Conservation (phyloP, 257 asterid species). For the Nicotiana benthamiana region DNA sequence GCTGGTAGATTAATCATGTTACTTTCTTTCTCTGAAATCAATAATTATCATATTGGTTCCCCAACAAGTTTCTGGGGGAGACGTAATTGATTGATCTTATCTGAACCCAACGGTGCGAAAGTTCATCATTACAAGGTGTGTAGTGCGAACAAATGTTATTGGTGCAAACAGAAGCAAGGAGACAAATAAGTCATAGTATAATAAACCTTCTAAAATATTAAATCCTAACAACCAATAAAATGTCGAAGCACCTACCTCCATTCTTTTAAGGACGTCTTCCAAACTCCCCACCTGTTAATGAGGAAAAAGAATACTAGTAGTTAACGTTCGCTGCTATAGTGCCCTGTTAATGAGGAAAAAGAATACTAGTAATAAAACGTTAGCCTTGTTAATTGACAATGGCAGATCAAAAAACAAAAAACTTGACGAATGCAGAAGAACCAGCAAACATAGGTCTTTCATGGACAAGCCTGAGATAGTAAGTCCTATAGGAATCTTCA, state of each 20-base stretch:
- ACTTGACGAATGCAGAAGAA: background rate
- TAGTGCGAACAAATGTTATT: background rate
- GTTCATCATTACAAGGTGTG: background rate
- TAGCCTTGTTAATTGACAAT: background rate
- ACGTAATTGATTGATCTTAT: background rate
- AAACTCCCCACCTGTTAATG: constrained; percentile 82
- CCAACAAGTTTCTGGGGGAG: background rate
- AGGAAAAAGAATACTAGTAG: background rate
- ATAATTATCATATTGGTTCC: background rate
- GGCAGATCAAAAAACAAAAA: background rate
- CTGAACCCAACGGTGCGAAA: background rate
- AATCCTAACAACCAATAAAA: background rate
- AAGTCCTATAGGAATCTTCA: background rate
- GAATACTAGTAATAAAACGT: background rate
- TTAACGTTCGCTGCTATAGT: background rate
- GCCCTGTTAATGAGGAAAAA: background rate
- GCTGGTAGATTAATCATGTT: background rate
- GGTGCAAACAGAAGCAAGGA: too few relatives aligned
- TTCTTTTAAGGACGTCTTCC: constrained; percentile 88
- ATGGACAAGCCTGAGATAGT: background rate
- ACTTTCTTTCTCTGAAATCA: background rate
- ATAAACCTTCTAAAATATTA: background rate
- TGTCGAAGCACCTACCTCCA: constrained; percentile 55
- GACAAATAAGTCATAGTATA: background rate
- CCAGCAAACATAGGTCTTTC: background rate